Evolutionary conservation across 202 grass and related monocot species (phyloP).

Genomic region (Digitaria exilis): DNA sequence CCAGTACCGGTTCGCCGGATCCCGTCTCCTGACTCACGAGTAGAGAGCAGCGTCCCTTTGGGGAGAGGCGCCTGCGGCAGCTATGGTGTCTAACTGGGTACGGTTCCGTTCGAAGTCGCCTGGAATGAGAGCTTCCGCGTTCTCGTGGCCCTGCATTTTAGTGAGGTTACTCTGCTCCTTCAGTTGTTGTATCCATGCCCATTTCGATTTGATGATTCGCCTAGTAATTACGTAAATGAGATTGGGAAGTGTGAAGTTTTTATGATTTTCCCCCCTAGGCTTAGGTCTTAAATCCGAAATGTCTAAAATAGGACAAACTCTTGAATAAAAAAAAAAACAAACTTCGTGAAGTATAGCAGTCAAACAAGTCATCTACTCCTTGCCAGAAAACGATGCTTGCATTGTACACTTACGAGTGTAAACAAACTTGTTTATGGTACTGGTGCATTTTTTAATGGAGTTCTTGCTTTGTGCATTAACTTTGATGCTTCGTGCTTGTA

Average conservation of each 20-base stretch:
- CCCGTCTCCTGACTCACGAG: not conserved
- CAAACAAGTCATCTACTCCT: not conserved
- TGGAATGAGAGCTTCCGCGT: not conserved
- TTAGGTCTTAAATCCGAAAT: slow-evolving; percentile 14
- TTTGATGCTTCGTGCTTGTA: not conserved
- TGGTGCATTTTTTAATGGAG: not conserved
- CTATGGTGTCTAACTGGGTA: not conserved
- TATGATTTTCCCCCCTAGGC: not conserved
- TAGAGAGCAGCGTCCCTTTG: not conserved
- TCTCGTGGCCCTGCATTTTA: not conserved
- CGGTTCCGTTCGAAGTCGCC: not conserved
- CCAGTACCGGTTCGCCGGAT: not conserved
- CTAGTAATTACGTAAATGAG: not conserved
- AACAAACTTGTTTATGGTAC: not conserved
- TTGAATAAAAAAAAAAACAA: not conserved
- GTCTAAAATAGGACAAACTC: not conserved
- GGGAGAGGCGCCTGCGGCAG: not conserved
- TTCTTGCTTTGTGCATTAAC: not conserved
- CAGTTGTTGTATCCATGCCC: not conserved
- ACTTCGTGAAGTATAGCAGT: not conserved
- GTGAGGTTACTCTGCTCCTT: not conserved
- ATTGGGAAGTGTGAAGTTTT: not conserved
- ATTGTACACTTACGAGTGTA: not conserved
- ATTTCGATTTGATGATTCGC: not conserved
- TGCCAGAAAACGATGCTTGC: not conserved